Base-by-base conservation (phyloP, 768 basidiomycete species). In the Boletus reticulatus region DNA sequence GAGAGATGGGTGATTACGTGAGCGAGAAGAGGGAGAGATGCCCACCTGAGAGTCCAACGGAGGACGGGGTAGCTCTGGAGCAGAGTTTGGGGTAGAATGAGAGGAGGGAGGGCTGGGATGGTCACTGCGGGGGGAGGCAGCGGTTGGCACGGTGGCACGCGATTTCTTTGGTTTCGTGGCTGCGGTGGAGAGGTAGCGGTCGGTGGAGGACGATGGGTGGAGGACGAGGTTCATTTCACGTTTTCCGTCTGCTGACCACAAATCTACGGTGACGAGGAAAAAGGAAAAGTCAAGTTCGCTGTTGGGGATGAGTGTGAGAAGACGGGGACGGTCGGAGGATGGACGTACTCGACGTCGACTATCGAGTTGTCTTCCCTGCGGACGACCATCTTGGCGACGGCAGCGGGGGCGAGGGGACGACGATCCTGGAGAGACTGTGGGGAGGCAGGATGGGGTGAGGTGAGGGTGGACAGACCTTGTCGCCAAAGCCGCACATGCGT, bases 401-500 rank as follows among this genome's bases (percentile, higher is more conserved):
- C 89, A 2, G 94, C 94, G 50, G 94, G 95, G 0, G 93, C 93
- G 51, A 97, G 78, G 0, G 94, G 94, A 50, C 94, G 80, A 58
- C 94, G 87, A 80, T 98, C 94, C 91, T 95, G 71, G 32, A 9
- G 17, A 2, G 38, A 19, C 19, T 17, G 8, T 39, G 14, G 38
- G 38, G 8, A 39, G n/a, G 38, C 8, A 29, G 38, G n/a, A 39
- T 7, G 38, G 8, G 38, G 17, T 1, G 38, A 14, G 34, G 14
- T 36, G 34, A 36, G 4, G 34, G 34, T 17, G 54, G 44, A 66
- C 78, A 56, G 62, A 93, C 94, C 79, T 95, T 96, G 78, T 97
- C 93, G 43, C 94, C 94, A 71, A 96, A 95, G 12, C 95, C 95
- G 70, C 94, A 96, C 87, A 95, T 95, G 60, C 94, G 84, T 1